Conservation (phyloP, 805 yeast species). For the Sugiyamaella valdiviana region DNA sequence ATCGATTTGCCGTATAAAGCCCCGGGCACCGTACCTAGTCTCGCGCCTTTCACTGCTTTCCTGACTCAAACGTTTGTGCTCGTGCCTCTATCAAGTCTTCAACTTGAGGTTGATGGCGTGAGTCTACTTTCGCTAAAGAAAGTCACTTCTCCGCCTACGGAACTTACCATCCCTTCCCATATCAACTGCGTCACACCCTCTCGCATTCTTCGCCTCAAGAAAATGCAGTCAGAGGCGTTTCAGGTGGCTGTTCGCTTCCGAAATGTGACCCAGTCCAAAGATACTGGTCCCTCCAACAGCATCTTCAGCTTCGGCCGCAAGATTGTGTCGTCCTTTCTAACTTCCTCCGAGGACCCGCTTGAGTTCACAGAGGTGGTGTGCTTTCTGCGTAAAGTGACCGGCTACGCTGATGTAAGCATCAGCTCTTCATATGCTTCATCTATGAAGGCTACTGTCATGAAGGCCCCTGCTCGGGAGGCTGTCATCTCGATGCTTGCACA, state of each 20-base stretch:
- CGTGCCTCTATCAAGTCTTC: slow-evolving; percentile 28
- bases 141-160: slow-evolving; percentile 17
- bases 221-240: slow-evolving; percentile 23
- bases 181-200: slow-evolving; percentile 25
- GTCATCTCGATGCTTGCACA: slow-evolving; percentile 30
- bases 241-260: slow-evolving; percentile 29
- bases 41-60: slow-evolving; percentile 33
- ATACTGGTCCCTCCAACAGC: slow-evolving; percentile 16
- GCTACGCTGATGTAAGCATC: slow-evolving; percentile 27
- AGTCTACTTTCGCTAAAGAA: slow-evolving; percentile 27
- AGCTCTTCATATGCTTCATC: slow-evolving; percentile 27
- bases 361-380: slow-evolving; percentile 28
- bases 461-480: slow-evolving; percentile 36
- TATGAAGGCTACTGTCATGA: slow-evolving; percentile 35
- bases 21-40: slow-evolving; percentile 28
- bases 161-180: slow-evolving; percentile 22
- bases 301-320: slow-evolving; percentile 28
- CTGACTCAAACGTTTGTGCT: slow-evolving; percentile 35
- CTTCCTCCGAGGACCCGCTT: slow-evolving; percentile 27
- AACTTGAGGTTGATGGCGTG: slow-evolving; percentile 27
- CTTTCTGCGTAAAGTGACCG: slow-evolving; percentile 31
- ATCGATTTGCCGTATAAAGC: slow-evolving; percentile 34
- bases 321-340: slow-evolving; percentile 25
- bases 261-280: slow-evolving; percentile 31
- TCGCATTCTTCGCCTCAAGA: slow-evolving; percentile 22